Evolutionary conservation across 2,329 filamentous ascomycete species (phyloP).

Genomic region (Aspergillus carbonarius): DNA sequence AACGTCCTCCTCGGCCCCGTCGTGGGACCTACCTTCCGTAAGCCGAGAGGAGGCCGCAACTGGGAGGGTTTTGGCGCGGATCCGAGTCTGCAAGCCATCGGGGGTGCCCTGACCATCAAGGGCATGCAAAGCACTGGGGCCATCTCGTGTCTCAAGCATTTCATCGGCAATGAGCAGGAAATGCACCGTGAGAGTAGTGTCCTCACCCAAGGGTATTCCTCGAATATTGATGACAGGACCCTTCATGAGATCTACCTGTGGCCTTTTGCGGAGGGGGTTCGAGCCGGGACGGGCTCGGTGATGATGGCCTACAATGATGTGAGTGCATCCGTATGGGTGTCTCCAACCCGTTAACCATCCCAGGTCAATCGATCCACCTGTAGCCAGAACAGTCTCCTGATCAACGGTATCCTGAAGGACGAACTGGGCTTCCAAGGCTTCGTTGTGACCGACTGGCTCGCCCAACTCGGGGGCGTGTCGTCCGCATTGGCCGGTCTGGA

Average conservation of each 20-base stretch:
- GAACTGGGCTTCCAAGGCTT: conserved; percentile 72
- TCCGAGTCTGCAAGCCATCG: conserved; percentile 61
- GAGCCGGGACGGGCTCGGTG: conserved; percentile 48
- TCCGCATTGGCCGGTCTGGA: conserved; percentile 64
- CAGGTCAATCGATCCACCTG: conserved; percentile 65
- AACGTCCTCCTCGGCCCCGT: conserved; percentile 70
- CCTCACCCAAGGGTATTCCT: conserved; percentile 41
- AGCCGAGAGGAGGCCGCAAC: conserved; percentile 69
- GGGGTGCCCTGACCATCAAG: conserved; percentile 53
- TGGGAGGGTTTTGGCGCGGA: conserved; percentile 76
- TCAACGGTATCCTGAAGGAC: conserved; percentile 70
- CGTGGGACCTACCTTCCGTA: conserved; percentile 70
- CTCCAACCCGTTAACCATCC: not conserved
- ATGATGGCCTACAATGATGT: conserved; percentile 48
- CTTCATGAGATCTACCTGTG: conserved; percentile 48
- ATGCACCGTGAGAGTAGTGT: conserved; percentile 51
- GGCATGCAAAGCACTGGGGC: conserved; percentile 59
- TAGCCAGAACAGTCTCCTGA: conserved; percentile 66
- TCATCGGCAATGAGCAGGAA: conserved; percentile 52
- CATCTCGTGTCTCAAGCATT: conserved; percentile 59
- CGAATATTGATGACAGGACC: conserved; percentile 53
- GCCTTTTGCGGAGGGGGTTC: conserved; percentile 52
- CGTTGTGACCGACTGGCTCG: conserved; percentile 69
- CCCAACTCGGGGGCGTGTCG: conserved; percentile 59
- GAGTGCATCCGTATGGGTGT: conserved; percentile 6